phyloP scores from a whole-genome alignment of 2,329 filamentous ascomycete genomes.

The Leptographium procerum region DNA sequence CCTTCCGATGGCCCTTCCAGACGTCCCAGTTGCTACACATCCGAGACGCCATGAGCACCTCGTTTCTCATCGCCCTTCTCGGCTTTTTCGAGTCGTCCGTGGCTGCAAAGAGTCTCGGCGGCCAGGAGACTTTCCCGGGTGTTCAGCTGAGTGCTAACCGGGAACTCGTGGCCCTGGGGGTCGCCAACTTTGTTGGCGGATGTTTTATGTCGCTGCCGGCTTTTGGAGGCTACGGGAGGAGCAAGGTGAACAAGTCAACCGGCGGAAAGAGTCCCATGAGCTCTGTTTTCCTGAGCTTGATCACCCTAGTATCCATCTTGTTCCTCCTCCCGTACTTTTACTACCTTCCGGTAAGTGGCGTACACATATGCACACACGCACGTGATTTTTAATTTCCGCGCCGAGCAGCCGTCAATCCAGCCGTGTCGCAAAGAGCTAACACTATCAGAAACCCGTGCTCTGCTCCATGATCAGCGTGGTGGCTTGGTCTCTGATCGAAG shows the following conservation, averaged over 20 bases:
- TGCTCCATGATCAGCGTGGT: slow-evolving; percentile 93
- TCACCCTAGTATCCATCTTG: slow-evolving; percentile 69
- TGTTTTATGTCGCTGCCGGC: slow-evolving; percentile 88
- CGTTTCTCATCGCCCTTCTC: slow-evolving; percentile 84
- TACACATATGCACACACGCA: too few species aligned
- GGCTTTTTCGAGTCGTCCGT: slow-evolving; percentile 99
- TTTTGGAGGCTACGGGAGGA: slow-evolving; percentile 92
- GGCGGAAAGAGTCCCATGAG: slow-evolving; percentile 91
- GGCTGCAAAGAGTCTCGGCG: slow-evolving; percentile 79
- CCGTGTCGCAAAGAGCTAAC: slow-evolving; percentile 3
- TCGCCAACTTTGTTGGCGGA: slow-evolving; percentile 82
- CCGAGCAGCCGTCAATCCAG: neutral
- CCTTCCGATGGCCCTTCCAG: slow-evolving; percentile 78
- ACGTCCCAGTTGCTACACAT: slow-evolving; percentile 68
- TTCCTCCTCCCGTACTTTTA: slow-evolving; percentile 87
- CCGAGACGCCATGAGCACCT: slow-evolving; percentile 76
- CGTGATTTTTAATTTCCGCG: too few species aligned
- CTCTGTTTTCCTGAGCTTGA: slow-evolving; percentile 72
- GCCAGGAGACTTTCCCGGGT: slow-evolving; percentile 57
- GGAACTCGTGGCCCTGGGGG: slow-evolving; percentile 82
- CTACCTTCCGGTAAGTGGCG: slow-evolving; percentile 70
- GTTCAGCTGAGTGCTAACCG: slow-evolving; percentile 83
- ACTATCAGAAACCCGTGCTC: slow-evolving; percentile 70
- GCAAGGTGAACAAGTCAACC: slow-evolving; percentile 88
- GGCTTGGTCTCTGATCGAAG: slow-evolving; percentile 87